Percentiles rank a stretch among this genome's conserved stretches.
Conservation (phyloP, 805 yeast genomes). For the Candida chilensis region DNA sequence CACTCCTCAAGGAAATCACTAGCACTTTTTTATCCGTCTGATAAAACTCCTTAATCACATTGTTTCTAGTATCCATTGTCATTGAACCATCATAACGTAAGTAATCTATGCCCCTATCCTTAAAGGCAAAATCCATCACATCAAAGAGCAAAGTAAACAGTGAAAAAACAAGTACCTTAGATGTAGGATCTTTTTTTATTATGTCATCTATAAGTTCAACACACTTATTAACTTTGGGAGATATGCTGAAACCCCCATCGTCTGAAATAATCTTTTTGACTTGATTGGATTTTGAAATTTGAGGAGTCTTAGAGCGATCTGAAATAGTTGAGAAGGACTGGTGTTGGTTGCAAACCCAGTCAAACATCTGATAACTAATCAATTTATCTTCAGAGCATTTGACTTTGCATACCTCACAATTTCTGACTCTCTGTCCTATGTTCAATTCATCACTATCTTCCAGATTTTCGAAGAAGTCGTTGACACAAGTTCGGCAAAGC, state of each 20-base stretch:
- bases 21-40: slow-evolving; percentile 19
- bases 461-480: slow-evolving; percentile 18
- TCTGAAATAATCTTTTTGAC: no score
- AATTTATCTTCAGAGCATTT: no score
- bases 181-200: slow-evolving; percentile 15
- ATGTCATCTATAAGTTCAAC: slow-evolving; percentile 17
- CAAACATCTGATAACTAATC: slow-evolving; percentile 17
- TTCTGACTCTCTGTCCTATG: no score
- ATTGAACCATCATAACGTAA: slow-evolving; percentile 32
- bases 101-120: slow-evolving; percentile 15
- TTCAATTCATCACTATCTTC: slow-evolving; percentile 18
- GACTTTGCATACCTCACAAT: no score
- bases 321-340: no score
- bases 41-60: slow-evolving; percentile 24
- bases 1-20: slow-evolving; percentile 29
- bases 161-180: slow-evolving; percentile 28
- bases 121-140: slow-evolving; percentile 19
- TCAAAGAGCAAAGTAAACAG: slow-evolving; percentile 30
- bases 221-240: slow-evolving; percentile 24
- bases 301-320: no score
- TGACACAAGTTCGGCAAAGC: slow-evolving; percentile 25
- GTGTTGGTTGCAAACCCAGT: slow-evolving; percentile 14
- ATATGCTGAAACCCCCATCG: slow-evolving; percentile 17
- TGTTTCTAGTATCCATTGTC: slow-evolving; percentile 27
- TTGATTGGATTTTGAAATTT: slow-evolving; percentile 12